Conservation (phyloP, 345 rosid genomes). For the Pistacia integerrima region DNA sequence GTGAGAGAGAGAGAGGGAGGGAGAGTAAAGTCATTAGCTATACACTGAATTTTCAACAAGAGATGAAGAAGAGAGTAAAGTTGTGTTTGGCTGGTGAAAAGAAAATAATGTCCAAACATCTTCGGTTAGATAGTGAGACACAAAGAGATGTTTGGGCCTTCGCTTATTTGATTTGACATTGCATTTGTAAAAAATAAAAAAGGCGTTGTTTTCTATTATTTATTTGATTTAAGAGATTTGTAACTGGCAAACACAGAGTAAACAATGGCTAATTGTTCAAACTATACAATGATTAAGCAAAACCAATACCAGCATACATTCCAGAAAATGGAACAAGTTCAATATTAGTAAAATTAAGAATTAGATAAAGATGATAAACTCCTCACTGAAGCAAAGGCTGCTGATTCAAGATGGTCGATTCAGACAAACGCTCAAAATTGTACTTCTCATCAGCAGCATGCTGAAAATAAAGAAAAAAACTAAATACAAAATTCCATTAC, state of each 20-base stretch:
- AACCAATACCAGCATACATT: not conserved
- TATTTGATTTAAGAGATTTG: too few relatives aligned
- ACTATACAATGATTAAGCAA: not conserved
- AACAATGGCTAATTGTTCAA: not conserved
- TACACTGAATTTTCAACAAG: not conserved
- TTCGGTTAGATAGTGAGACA: too few relatives aligned
- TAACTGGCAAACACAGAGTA: not conserved
- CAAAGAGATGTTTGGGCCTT: too few relatives aligned
- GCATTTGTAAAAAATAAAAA: too few relatives aligned
- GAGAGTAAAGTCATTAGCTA: not conserved
- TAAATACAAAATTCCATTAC: not conserved
- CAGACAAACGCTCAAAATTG: slow-evolving; percentile 83
- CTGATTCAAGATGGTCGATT: slow-evolving; percentile 87
- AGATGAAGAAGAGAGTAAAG: too few relatives aligned
- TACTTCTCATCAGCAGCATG: slow-evolving; percentile 99
- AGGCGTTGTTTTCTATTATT: too few relatives aligned
- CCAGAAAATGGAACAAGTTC: not conserved
- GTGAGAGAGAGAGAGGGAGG: not conserved
- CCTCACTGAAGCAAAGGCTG: slow-evolving; percentile 93
- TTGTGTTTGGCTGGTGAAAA: too few relatives aligned
- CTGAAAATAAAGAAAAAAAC: slow-evolving; percentile 45
- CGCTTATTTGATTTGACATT: too few relatives aligned
- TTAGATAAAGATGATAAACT: slow-evolving; percentile 27
- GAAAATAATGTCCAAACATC: too few relatives aligned
- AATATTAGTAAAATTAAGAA: not conserved